phyloP scores from a whole-genome alignment of 352 stramenopile species.

The Aphanomyces cochlioides region DNA sequence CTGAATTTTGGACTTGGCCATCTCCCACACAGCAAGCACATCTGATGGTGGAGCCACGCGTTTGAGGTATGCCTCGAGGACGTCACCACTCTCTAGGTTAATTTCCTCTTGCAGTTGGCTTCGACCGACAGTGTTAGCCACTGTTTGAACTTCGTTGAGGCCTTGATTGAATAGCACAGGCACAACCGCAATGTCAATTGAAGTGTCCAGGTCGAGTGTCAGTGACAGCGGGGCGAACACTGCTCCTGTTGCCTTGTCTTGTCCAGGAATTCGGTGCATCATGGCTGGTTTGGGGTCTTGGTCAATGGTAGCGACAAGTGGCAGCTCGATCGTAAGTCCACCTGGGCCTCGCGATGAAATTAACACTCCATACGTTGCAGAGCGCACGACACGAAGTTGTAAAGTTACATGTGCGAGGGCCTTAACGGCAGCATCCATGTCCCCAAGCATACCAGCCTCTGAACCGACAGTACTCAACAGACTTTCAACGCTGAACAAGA shows the following conservation, averaged over 20 bases:
- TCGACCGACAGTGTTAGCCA: slow-evolving; percentile 85
- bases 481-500: slow-evolving; percentile 80
- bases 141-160: slow-evolving; percentile 92
- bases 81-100: slow-evolving; percentile 64
- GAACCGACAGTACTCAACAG: slow-evolving; percentile 83
- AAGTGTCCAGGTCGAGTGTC: slow-evolving; percentile 34
- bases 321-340: slow-evolving; percentile 68
- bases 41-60: slow-evolving; percentile 23
- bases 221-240: slow-evolving; percentile 47
- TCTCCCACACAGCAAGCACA: slow-evolving; percentile 18
- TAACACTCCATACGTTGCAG: slow-evolving; percentile 56
- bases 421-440: slow-evolving; percentile 77
- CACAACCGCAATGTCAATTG: slow-evolving; percentile 58
- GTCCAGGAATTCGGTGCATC: slow-evolving; percentile 74
- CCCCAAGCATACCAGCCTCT: slow-evolving; percentile 77
- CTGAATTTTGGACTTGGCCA: slow-evolving; percentile 33
- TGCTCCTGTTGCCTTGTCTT: slow-evolving; percentile 66
- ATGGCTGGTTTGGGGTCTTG: slow-evolving; percentile 36
- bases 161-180: slow-evolving; percentile 84
- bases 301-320: slow-evolving; percentile 56
- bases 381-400: slow-evolving; percentile 64
- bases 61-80: slow-evolving; percentile 55
- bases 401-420: slow-evolving; percentile 65
- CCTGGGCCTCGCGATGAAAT: slow-evolving; percentile 50
- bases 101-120: slow-evolving; percentile 76